Conservation (phyloP, 78 protist species). For the Monosiga brevicollis region DNA sequence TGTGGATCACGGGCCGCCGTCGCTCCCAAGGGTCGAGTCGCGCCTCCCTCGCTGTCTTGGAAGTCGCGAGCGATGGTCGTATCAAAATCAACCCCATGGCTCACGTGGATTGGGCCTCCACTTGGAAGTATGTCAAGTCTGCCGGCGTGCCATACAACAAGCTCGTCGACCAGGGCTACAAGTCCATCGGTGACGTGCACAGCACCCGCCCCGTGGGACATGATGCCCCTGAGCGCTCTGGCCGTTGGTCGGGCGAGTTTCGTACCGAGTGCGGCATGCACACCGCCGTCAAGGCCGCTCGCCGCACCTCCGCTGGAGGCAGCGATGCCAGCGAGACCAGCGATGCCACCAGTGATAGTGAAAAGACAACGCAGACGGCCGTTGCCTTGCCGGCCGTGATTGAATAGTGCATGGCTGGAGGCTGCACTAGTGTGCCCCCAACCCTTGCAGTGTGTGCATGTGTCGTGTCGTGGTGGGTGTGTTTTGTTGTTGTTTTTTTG, state of each 20-base stretch:
- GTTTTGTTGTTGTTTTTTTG: no score
- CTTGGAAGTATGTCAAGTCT: not conserved
- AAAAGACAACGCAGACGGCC: not conserved
- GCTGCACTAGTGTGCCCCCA: not conserved
- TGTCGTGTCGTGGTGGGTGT: not conserved
- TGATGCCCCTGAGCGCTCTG: not conserved
- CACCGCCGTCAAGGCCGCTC: not conserved
- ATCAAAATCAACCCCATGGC: not conserved
- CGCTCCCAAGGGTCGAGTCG: not conserved
- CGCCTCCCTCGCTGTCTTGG: not conserved
- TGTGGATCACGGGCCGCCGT: not conserved
- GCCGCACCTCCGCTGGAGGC: not conserved
- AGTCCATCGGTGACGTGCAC: not conserved
- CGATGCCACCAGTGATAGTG: no score
- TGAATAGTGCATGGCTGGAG: not conserved
- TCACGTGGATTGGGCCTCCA: not conserved
- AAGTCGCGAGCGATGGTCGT: not conserved
- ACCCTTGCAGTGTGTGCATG: not conserved
- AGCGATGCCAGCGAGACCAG: not conserved
- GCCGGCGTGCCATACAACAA: not conserved
- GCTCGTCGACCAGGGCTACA: not conserved
- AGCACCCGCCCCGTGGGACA: not conserved
- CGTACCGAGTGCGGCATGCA: not conserved
- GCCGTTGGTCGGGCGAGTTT: not conserved
- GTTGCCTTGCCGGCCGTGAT: not conserved